phyloP scores from a whole-genome alignment of 345 rosid species.

The Pugionium dolabratum region DNA sequence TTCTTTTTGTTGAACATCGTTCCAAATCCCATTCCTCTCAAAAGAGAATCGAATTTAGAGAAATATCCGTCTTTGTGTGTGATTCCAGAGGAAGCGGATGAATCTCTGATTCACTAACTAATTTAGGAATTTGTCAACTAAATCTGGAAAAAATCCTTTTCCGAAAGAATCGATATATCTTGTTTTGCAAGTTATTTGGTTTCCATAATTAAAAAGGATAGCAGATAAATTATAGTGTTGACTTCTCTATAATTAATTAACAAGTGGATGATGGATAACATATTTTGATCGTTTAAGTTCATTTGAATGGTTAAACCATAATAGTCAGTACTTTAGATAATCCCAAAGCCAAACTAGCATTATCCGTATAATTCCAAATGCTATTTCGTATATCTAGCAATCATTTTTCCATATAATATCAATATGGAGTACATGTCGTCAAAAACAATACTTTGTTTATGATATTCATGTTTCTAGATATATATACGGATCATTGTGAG shows the following conservation, averaged over 20 bases:
- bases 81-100: slow-evolving; percentile 30
- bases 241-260: slow-evolving; percentile 1
- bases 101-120: slow-evolving; percentile 37
- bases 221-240: no score
- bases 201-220: not conserved
- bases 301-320: slow-evolving; percentile 7
- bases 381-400: no score
- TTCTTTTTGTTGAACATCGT: slow-evolving; percentile 51
- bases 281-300: not conserved
- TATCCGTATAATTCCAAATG: no score
- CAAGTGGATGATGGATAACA: slow-evolving; percentile 22
- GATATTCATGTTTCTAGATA: no score
- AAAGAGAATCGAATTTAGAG: slow-evolving; percentile 22
- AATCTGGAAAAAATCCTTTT: not conserved
- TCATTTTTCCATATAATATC: no score
- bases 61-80: slow-evolving; percentile 27
- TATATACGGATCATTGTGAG: no score
- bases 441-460: no score
- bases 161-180: not conserved
- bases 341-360: not conserved
- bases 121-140: slow-evolving; percentile 23
- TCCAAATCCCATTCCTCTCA: slow-evolving; percentile 40
- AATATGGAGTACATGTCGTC: no score
- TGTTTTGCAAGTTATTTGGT: not conserved
- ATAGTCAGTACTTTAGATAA: not conserved